Evolutionary conservation across 164 flowering plant species (phyloP).

Genomic region (Platanus orientalis): DNA sequence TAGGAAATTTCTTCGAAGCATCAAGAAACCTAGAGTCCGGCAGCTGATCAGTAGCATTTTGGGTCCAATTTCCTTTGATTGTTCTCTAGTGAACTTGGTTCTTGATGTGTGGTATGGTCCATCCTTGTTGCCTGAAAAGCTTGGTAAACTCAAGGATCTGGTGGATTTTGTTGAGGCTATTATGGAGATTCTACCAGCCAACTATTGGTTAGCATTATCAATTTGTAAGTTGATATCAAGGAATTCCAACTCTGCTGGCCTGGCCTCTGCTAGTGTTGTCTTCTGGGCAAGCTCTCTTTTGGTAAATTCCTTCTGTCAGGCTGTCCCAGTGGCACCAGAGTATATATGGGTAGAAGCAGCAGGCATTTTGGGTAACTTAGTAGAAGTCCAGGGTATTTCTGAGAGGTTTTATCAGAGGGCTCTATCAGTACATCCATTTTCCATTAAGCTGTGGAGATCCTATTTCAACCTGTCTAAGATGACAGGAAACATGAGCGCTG

Average conservation of each 20-base stretch:
- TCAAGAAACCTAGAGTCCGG: slow-evolving; percentile 51
- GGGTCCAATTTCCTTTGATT: slow-evolving; percentile 51
- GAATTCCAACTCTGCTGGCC: slow-evolving; percentile 6
- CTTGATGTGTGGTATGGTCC: slow-evolving; percentile 74
- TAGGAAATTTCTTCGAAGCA: slow-evolving; percentile 42
- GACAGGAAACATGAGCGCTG: slow-evolving; percentile 21
- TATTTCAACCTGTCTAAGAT: slow-evolving; percentile 26
- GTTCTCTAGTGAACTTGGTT: slow-evolving; percentile 45
- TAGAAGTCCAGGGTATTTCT: slow-evolving; percentile 27
- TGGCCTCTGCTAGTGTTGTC: slow-evolving; percentile 28
- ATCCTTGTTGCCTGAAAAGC: slow-evolving; percentile 52
- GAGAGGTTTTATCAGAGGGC: slow-evolving; percentile 56
- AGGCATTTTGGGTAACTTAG: slow-evolving; percentile 31
- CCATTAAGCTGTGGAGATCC: slow-evolving; percentile 62
- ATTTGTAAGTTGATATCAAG: slow-evolving; percentile 37
- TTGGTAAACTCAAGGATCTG: slow-evolving; percentile 35
- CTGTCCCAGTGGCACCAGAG: slow-evolving; percentile 75
- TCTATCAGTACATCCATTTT: slow-evolving; percentile 62
- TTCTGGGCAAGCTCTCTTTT: slow-evolving; percentile 71
- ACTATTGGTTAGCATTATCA: slow-evolving; percentile 55
- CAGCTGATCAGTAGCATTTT: slow-evolving; percentile 48
- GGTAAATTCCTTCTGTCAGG: slow-evolving; percentile 51
- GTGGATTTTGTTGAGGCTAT: slow-evolving; percentile 74
- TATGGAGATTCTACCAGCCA: slow-evolving; percentile 55
- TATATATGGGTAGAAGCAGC: slow-evolving; percentile 65